These are phyloP conservation scores for Botryotinia narcissicola DNA, from an alignment of 2,329 filamentous ascomycete genomes.

Conservation along the genomic window DNA sequence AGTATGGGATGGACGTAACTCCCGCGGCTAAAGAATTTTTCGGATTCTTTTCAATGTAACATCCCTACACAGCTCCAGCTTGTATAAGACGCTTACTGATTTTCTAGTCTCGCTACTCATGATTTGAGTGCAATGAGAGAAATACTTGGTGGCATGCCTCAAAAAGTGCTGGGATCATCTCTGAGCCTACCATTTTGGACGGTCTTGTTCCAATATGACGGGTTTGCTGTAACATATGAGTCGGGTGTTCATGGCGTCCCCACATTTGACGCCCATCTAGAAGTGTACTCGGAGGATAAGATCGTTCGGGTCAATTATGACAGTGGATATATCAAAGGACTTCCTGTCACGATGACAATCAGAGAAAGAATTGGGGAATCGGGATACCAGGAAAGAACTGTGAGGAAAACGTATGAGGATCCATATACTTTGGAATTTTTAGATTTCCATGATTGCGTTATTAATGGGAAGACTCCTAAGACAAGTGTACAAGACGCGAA, in stretches of 20 bases:
- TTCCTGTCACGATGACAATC: constrained; percentile 46
- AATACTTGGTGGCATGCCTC: constrained; percentile 47
- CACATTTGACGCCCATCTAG: constrained; percentile 51
- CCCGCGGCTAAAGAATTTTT: constrained; percentile 13
- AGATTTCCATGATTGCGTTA: constrained; percentile 37
- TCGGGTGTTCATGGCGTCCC: constrained; percentile 54
- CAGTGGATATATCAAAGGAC: constrained; percentile 55
- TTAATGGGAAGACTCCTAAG: constrained; percentile 35
- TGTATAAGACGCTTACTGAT: background rate
- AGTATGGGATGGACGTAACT: constrained; percentile 41
- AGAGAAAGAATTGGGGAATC: constrained; percentile 39
- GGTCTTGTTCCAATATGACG: constrained; percentile 46
- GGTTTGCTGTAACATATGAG: constrained; percentile 56
- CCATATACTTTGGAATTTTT: constrained; percentile 42
- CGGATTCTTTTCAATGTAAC: constrained; percentile 14
- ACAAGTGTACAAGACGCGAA: constrained; percentile 36
- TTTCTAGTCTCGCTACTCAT: constrained; percentile 52
- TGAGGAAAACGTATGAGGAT: constrained; percentile 45
- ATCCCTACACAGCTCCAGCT: background rate
- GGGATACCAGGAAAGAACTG: constrained; percentile 22
- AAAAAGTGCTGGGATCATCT: constrained; percentile 45
- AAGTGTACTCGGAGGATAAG: constrained; percentile 53
- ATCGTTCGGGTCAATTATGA: constrained; percentile 55
- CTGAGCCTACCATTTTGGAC: constrained; percentile 44
- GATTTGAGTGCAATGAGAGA: constrained; percentile 56